phyloP scores from a whole-genome alignment of 768 basidiomycete genomes.

The Floccularia luteovirens region DNA sequence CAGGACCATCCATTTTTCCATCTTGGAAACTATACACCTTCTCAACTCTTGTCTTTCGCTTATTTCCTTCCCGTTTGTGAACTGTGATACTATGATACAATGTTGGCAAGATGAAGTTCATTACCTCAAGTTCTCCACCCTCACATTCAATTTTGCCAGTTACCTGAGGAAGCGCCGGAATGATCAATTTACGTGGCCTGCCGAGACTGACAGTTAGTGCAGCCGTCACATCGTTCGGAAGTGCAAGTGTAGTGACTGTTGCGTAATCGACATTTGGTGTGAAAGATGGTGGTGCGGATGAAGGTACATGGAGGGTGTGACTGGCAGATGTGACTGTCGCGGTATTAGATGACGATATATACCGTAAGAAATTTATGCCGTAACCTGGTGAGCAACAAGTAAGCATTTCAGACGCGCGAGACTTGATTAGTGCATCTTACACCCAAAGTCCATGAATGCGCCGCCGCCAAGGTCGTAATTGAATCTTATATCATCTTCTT shows the following conservation, averaged over 20 bases:
- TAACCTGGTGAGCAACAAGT: slow-evolving; percentile 27
- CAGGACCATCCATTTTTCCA: slow-evolving; percentile 32
- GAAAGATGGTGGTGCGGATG: slow-evolving; percentile 13
- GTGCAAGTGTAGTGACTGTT: slow-evolving; percentile 19
- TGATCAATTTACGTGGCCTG: slow-evolving; percentile 22
- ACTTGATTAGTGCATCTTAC: slow-evolving; percentile 17
- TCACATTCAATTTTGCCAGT: slow-evolving; percentile 32
- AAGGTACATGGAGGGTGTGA: slow-evolving; percentile 19
- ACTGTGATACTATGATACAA: slow-evolving; percentile 38
- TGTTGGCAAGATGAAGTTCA: slow-evolving; percentile 37
- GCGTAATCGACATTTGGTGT: slow-evolving; percentile 21
- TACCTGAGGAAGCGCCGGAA: slow-evolving; percentile 33
- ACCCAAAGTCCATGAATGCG: slow-evolving; percentile 57
- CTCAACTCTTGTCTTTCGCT: slow-evolving; percentile 25
- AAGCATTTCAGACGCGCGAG: not conserved
- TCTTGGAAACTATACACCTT: slow-evolving; percentile 34
- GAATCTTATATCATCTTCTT: slow-evolving; percentile 39
- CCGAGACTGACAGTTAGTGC: slow-evolving; percentile 25
- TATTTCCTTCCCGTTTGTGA: slow-evolving; percentile 10
- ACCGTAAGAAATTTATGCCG: slow-evolving; percentile 37
- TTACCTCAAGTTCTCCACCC: slow-evolving; percentile 31
- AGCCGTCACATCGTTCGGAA: slow-evolving; percentile 25
- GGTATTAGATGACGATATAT: slow-evolving; percentile 35
- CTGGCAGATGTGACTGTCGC: slow-evolving; percentile 30
- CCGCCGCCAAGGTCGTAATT: slow-evolving; percentile 53